Evolutionary conservation across 2,329 filamentous ascomycete species (phyloP).

Genomic region (Beauveria sp.): DNA sequence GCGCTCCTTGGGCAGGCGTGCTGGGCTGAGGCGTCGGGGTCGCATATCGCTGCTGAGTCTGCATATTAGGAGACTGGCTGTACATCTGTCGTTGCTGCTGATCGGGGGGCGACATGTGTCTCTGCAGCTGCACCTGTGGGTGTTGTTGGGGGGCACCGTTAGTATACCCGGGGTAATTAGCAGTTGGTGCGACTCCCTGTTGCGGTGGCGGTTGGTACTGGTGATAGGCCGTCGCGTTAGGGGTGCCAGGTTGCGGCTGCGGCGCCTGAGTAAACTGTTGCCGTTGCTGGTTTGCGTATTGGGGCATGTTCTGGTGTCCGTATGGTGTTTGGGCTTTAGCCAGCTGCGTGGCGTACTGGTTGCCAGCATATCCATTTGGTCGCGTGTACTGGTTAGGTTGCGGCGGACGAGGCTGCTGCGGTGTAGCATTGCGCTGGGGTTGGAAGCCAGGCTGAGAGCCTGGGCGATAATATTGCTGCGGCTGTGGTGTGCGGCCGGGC

Average conservation of each 20-base stretch:
- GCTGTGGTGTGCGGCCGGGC: constrained; percentile 35
- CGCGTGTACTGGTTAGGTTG: constrained; percentile 43
- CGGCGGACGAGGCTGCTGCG: constrained; percentile 26
- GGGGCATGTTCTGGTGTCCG: constrained; percentile 41
- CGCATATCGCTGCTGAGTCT: constrained; percentile 25
- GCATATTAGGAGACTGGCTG: constrained; percentile 32
- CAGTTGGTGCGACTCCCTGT: constrained; percentile 28
- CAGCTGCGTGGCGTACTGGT: constrained; percentile 40
- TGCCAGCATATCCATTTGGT: constrained; percentile 36
- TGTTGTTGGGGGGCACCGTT: constrained; percentile 30
- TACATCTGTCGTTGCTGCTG: constrained; percentile 27
- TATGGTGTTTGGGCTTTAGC: constrained; percentile 46
- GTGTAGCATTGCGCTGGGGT: constrained; percentile 28
- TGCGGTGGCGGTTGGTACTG: constrained; percentile 33
- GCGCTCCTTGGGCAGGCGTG: not conserved
- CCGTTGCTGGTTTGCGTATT: constrained; percentile 40
- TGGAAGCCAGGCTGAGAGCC: constrained; percentile 16
- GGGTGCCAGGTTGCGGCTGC: constrained; percentile 30
- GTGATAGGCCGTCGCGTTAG: constrained; percentile 22
- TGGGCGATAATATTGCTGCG: constrained; percentile 31
- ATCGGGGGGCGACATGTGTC: constrained; percentile 37
- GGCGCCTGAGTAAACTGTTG: constrained; percentile 35
- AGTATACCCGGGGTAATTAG: constrained; percentile 28
- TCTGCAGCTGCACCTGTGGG: constrained; percentile 22
- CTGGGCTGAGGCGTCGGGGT: constrained; percentile 20